These are phyloP conservation scores for Scutellaria baicalensis DNA, from an alignment of 257 asterid species.

Conservation along the genomic window DNA sequence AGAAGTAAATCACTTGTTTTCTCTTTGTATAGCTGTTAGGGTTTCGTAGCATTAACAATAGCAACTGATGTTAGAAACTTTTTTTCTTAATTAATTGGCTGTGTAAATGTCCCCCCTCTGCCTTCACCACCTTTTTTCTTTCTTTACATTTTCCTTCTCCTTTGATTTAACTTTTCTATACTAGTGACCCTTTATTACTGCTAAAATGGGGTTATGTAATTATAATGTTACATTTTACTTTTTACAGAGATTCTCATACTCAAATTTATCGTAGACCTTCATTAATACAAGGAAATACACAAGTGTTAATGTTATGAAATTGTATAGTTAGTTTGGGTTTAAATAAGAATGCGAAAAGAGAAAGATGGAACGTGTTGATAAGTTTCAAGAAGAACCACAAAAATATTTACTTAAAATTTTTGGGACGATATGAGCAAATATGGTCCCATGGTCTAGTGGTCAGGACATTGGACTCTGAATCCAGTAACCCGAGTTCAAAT, in stretches of 20 bases:
- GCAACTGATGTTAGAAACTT: background rate
- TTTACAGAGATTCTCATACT: no score
- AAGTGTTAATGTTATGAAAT: no score
- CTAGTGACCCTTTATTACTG: no score
- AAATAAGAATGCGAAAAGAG: no score
- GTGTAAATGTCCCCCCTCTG: background rate
- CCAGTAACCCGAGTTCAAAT: conserved; percentile 93
- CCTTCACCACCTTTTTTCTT: background rate
- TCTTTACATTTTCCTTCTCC: background rate
- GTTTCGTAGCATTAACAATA: background rate
- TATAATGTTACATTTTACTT: no score
- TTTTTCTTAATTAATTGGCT: background rate
- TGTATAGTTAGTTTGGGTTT: no score
- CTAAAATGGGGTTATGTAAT: no score
- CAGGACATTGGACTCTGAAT: conserved; percentile 97
- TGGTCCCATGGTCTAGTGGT: conserved; percentile 92
- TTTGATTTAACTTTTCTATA: background rate
- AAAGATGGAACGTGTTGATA: no score
- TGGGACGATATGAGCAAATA: background rate
- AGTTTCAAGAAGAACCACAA: no score
- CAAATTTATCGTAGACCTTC: no score
- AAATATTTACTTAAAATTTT: background rate
- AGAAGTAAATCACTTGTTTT: background rate
- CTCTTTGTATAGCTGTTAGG: conserved; percentile 11
- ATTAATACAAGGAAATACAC: no score